phyloP scores from a whole-genome alignment of 306 rosid genomes.

The Quercus mongolica region DNA sequence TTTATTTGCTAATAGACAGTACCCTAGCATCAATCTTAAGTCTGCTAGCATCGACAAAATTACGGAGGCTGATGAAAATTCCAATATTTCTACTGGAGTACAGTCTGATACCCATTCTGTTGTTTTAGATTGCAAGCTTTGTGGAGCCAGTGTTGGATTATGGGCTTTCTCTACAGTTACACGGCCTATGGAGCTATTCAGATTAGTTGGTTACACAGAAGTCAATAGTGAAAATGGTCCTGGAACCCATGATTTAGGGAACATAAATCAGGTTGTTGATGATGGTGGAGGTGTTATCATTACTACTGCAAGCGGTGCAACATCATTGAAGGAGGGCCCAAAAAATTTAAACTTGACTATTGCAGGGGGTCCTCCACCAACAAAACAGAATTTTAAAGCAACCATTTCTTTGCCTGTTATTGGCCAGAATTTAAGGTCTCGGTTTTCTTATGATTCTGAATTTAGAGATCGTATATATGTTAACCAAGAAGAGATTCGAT shows the following conservation, averaged over 20 bases:
- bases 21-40: slow-evolving; percentile 25
- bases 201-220: slow-evolving; percentile 70
- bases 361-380: slow-evolving; percentile 98
- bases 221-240: slow-evolving; percentile 32
- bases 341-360: slow-evolving; percentile 68
- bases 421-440: slow-evolving; percentile 81
- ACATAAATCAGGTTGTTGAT: slow-evolving; percentile 24
- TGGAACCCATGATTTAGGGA: slow-evolving; percentile 30
- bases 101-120: slow-evolving; percentile 68
- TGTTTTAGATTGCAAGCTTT: slow-evolving; percentile 80
- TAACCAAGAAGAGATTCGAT: slow-evolving; percentile 25
- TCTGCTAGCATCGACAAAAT: slow-evolving; percentile 32
- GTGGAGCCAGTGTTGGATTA: slow-evolving; percentile 94
- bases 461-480: slow-evolving; percentile 32
- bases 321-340: slow-evolving; percentile 39
- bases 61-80: slow-evolving; percentile 30
- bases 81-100: slow-evolving; percentile 31
- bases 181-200: slow-evolving; percentile 65
- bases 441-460: slow-evolving; percentile 56
- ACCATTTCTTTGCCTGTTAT: slow-evolving; percentile 74
- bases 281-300: slow-evolving; percentile 28
- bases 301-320: slow-evolving; percentile 30
- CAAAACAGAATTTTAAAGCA: slow-evolving; percentile 83
- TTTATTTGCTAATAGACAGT: slow-evolving; percentile 26
- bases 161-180: slow-evolving; percentile 73